Conservation (phyloP, 345 rosid species). For the Citrus unshiu region DNA sequence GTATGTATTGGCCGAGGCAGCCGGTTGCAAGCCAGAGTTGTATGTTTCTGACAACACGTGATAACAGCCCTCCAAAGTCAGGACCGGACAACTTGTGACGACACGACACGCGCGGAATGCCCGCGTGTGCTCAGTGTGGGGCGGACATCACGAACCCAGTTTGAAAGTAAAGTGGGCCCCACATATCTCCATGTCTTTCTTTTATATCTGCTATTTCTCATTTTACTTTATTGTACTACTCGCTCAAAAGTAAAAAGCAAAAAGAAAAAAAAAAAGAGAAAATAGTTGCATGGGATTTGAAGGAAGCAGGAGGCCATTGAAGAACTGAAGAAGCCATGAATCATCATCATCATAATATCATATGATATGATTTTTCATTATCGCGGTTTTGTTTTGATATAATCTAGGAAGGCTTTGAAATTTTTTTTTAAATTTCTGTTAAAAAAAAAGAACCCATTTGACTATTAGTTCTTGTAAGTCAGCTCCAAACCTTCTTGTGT, state of each 20-base stretch:
- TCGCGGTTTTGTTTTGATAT: not conserved
- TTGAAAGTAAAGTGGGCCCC: constrained; percentile 22
- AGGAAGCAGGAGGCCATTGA: constrained; percentile 3
- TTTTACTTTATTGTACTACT: not conserved
- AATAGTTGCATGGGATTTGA: not conserved
- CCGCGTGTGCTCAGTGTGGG: constrained; percentile 18
- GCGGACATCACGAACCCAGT: constrained; percentile 43
- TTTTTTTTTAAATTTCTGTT: not conserved
- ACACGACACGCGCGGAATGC: not conserved
- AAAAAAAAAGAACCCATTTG: constrained; percentile 8
- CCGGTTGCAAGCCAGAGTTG: not conserved
- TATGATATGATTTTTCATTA: not conserved
- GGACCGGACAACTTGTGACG: not conserved
- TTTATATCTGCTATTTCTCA: not conserved
- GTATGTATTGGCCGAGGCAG: not conserved
- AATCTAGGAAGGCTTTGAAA: not conserved
- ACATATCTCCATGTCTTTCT: constrained; percentile 1
- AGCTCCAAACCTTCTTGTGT: not conserved
- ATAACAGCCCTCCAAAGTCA: not conserved
- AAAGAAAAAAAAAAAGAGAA: not conserved
- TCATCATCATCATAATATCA: not conserved
- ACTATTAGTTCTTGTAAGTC: constrained; percentile 8
- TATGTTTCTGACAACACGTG: not conserved
- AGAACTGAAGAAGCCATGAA: not conserved
- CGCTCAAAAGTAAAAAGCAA: not conserved